These are phyloP conservation scores for Asclepias syriaca DNA, from an alignment of 257 asterid species.

Conservation along the genomic window DNA sequence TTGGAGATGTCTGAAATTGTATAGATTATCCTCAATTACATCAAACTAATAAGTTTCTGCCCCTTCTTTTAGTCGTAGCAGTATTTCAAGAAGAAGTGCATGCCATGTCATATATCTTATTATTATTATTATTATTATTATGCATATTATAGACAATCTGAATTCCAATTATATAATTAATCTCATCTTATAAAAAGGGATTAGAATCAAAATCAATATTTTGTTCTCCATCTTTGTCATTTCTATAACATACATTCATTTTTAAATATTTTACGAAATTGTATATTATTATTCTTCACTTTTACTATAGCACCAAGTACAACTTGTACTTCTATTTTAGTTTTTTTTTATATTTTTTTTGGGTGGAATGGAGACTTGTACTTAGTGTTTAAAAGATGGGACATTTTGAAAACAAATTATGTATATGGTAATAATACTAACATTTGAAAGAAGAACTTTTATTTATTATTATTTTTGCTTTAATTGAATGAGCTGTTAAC, in stretches of 20 bases:
- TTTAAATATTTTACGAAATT: no score
- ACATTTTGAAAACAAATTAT: background rate
- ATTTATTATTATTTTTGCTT: no score
- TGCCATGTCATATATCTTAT: background rate
- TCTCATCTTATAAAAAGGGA: no score
- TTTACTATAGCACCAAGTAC: background rate
- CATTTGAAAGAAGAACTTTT: no score
- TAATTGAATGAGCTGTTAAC: conserved; percentile 4
- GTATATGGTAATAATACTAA: no score
- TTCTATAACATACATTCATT: background rate
- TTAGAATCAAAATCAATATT: no score
- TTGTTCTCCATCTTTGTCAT: background rate
- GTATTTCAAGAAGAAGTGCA: background rate
- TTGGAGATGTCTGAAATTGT: conserved; percentile 30
- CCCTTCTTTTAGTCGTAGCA: no score
- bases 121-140: no score
- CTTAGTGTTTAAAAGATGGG: background rate
- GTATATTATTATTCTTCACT: no score
- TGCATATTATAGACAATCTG: no score
- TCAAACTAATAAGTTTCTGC: background rate
- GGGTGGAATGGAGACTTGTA: background rate
- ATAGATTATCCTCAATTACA: background rate
- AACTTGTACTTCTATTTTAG: background rate
- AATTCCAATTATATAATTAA: no score
- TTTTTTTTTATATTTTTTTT: no score